Evolutionary conservation across 2,329 filamentous ascomycete species (phyloP).

Genomic region (Ophiostoma quercus): DNA sequence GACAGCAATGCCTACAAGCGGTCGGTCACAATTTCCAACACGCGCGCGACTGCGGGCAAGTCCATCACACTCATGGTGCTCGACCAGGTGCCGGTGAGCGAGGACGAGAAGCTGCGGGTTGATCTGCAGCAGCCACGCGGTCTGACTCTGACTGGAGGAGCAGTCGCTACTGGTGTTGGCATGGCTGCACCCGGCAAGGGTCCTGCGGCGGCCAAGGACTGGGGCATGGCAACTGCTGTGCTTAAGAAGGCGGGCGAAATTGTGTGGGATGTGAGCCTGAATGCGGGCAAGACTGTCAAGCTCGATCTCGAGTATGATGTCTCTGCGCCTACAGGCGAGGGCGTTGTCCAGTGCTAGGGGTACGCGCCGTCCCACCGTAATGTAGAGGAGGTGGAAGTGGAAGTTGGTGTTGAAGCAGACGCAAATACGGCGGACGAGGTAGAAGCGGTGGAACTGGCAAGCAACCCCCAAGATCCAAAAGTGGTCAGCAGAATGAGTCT

Average conservation of each 20-base stretch:
- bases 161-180: constrained; percentile 30
- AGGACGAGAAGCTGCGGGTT: constrained; percentile 54
- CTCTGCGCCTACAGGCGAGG: constrained; percentile 48
- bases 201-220: constrained; percentile 36
- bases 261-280: constrained; percentile 53
- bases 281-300: constrained; percentile 53
- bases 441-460: background rate
- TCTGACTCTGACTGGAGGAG: constrained; percentile 38
- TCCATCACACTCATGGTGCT: constrained; percentile 47
- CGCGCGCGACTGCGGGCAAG: constrained; percentile 37
- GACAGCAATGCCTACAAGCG: constrained; percentile 48
- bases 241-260: constrained; percentile 55
- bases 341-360: constrained; percentile 29
- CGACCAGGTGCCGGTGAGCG: constrained; percentile 58
- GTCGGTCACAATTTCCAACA: constrained; percentile 48
- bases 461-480: background rate
- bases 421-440: background rate
- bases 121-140: constrained; percentile 47
- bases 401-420: background rate
- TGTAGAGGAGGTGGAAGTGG: background rate
- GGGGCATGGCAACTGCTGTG: constrained; percentile 51
- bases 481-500: background rate
- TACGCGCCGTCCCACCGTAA: background rate
- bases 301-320: constrained; percentile 59
- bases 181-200: constrained; percentile 30